Conservation (phyloP, 1,284 basidiomycete species). For the Quambalaria eucalypti region DNA sequence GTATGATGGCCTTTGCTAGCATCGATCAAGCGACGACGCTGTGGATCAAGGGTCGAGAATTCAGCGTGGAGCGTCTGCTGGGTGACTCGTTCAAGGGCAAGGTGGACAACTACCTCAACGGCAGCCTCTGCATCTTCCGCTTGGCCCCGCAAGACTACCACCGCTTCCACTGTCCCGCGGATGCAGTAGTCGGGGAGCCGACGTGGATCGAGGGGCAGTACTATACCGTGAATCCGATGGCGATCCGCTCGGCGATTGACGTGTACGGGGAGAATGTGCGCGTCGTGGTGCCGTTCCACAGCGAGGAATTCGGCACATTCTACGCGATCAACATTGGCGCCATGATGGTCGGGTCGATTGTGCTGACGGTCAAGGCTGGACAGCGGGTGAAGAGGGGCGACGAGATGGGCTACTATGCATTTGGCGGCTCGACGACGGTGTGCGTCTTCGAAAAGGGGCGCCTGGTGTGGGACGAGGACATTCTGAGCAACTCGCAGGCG, state of each 20-base stretch:
- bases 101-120: slow-evolving; percentile 60
- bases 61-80: slow-evolving; percentile 67
- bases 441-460: slow-evolving; percentile 59
- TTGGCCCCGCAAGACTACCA: slow-evolving; percentile 82
- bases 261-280: slow-evolving; percentile 87
- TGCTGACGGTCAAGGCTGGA: slow-evolving; percentile 74
- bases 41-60: slow-evolving; percentile 97
- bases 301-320: slow-evolving; percentile 26
- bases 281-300: slow-evolving; percentile 46
- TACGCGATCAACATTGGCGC: slow-evolving; percentile 48
- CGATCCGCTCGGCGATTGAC: slow-evolving; percentile 68
- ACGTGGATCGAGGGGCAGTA: slow-evolving; percentile 49
- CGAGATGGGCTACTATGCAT: slow-evolving; percentile 62
- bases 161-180: slow-evolving; percentile 85
- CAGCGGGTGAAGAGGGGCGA: slow-evolving; percentile 69
- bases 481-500: slow-evolving; percentile 61
- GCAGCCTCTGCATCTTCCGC: slow-evolving; percentile 51
- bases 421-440: slow-evolving; percentile 40
- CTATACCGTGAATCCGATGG: slow-evolving; percentile 59
- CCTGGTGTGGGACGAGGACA: slow-evolving; percentile 80
- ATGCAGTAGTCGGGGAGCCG: slow-evolving; percentile 58
- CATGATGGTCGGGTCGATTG: slow-evolving; percentile 58
- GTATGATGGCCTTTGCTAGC: slow-evolving; percentile 83
- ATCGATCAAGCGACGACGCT: slow-evolving; percentile 73
- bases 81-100: slow-evolving; percentile 66